Base-by-base conservation (phyloP, 2,329 filamentous ascomycete genomes). In the Rutstroemia sp. region DNA sequence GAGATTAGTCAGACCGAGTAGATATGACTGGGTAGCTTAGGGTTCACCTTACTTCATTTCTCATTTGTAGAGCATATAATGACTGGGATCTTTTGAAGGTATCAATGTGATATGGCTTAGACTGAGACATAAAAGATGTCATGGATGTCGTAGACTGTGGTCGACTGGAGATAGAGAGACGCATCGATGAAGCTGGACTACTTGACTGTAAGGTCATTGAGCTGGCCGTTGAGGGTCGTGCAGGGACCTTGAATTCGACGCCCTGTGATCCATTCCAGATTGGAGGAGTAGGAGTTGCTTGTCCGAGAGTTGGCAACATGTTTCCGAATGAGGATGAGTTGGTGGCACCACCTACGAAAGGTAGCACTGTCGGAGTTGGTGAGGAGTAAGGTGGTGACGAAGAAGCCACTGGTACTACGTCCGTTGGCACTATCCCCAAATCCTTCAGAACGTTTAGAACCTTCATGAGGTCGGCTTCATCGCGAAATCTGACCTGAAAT, bases 401-500 rank as follows among this genome's bases (percentile, higher is more conserved):
- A 37, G 59, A n/a, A 19, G 42, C 37, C 10, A 55, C 25, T 18
- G 55, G n/a, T 18, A 52, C 48, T 44, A 49, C 61, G 21, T 63
- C 54, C 18, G 56, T 63, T 70, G 70, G 47, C 39, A 67, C 49
- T 69, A 71, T 57, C 54, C 55, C 76, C 62, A 65, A 69, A 61
- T 53, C 63, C 62, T 57, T 69, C 61, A 56, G 63, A 65, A 58
- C 57, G 60, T 56, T 69, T 16, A 63, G 14, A 38, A 59, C 59
- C 52, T 52, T 61, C 10, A 50, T 42, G 47, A 69, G 77, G 52
- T 75, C 74, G 25, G 62, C 51, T 9, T 69, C 63, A 5, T 67
- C 71, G 16, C 58, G 62, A 58, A 77, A 76, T 52, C 69, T 75
- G 21, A 78, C 58, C 59, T 78, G 75, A 41, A 75, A 66, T 46